Evolutionary conservation across 768 basidiomycete species (phyloP).

Genomic region (Phylloporus arenicola): DNA sequence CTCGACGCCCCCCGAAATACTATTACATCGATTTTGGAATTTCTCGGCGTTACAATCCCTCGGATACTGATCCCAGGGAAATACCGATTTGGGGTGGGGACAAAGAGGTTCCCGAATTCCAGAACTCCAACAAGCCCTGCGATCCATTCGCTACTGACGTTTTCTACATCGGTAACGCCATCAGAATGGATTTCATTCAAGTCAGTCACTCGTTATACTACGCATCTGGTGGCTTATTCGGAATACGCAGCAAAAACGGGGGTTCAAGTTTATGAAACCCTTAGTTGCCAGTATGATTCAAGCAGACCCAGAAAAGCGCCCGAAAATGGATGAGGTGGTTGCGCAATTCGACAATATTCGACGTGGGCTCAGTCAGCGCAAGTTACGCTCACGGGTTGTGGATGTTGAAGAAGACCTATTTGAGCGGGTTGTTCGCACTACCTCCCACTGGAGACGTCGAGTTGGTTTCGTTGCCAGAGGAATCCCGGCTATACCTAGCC

Average conservation of each 20-base stretch:
- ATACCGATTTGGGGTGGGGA: too few relatives aligned
- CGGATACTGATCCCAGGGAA: constrained; percentile 20
- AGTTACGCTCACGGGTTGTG: constrained; percentile 27
- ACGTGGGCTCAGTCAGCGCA: constrained; percentile 5
- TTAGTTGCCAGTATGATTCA: constrained; percentile 20
- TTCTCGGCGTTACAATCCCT: constrained; percentile 24
- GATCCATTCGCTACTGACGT: constrained; percentile 40
- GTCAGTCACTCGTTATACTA: constrained; percentile 20
- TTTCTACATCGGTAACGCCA: too few relatives aligned
- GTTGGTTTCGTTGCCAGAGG: constrained; percentile 9
- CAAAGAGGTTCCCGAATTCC: constrained; percentile 37
- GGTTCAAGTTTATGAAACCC: constrained; percentile 22
- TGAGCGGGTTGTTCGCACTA: constrained; percentile 2
- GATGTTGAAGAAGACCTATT: constrained; percentile 13
- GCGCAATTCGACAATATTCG: constrained; percentile 13
- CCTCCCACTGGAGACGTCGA: constrained; percentile 23
- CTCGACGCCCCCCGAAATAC: constrained; percentile 21
- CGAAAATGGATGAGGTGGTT: constrained; percentile 19
- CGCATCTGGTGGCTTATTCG: too few relatives aligned
- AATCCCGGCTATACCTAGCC: constrained; percentile 11
- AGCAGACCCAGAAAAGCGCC: constrained; percentile 17
- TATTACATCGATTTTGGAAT: too few relatives aligned
- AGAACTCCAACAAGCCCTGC: constrained; percentile 16
- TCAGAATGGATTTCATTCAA: constrained; percentile 29
- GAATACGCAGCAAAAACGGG: constrained; percentile 1